Conservation (phyloP, 192 early-diverging fungal genomes). For the Coemansia sp. region DNA sequence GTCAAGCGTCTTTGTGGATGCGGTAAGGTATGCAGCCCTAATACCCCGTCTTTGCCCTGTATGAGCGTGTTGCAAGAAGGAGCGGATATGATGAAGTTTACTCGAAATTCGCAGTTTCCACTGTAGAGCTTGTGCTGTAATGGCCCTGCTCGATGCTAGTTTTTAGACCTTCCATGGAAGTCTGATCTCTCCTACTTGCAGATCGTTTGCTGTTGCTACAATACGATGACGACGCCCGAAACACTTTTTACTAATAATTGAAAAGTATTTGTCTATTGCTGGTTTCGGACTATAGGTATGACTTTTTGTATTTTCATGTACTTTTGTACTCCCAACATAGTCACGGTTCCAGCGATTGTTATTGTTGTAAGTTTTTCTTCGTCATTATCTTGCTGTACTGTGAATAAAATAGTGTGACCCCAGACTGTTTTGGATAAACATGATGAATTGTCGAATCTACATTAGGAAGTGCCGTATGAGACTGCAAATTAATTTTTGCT, state of each 20-base stretch:
- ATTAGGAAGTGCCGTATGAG: constrained; percentile 26
- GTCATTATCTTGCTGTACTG: constrained; percentile 1
- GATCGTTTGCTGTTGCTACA: background rate
- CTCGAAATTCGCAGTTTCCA: constrained; percentile 55
- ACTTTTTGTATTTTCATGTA: background rate
- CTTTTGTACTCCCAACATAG: background rate
- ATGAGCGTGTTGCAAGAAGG: background rate
- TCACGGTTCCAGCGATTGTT: background rate
- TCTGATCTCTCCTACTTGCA: constrained; percentile 33
- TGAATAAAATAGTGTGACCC: background rate
- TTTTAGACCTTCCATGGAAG: constrained; percentile 53
- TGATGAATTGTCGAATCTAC: constrained; percentile 12
- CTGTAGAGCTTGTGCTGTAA: constrained; percentile 29
- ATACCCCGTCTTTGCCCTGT: background rate
- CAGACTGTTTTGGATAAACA: constrained; percentile 1
- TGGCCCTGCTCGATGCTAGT: constrained; percentile 34
- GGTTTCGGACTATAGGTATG: background rate
- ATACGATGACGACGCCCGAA: background rate
- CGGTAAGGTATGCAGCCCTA: background rate
- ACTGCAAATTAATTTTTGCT: constrained; percentile 10
- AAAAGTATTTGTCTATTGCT: background rate
- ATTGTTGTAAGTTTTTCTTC: background rate
- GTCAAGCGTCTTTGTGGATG: background rate
- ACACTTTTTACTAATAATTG: background rate
- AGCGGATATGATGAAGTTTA: constrained; percentile 26